Base-by-base conservation (phyloP, 2,329 filamentous ascomycete species). In the Zalaria obscura region DNA sequence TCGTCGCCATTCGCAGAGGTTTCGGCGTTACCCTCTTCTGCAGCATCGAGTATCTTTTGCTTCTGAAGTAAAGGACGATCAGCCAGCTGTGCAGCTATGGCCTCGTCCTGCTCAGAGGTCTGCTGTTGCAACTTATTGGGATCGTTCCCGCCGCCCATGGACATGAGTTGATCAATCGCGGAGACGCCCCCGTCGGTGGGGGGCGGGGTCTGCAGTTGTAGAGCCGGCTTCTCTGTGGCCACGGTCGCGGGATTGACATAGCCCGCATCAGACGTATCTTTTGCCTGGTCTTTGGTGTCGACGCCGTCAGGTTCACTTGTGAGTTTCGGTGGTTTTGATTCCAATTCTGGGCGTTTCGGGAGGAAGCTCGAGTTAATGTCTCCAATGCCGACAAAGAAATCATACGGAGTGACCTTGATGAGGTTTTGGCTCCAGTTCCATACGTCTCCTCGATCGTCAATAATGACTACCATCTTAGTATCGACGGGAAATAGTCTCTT, bases 391-490 rank as follows among this genome's bases (percentile, higher is more conserved):
- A 93, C 85, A 65, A 96, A 98, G 63, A 98, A 98, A 59, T 96
- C 89, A 59, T 94, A 98, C 0, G 89, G 86, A 1, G 80, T 79
- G 29, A 98, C 91, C 58, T 93, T 94, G 65, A 98, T 86, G 31
- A 98, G 73, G 54, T 98, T 95, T 4, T 83, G 76, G 51, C 83
- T 81, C 71, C 94, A 96, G 50, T 80, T 77, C 91, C 91, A 98
- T 5, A 98, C 89, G 58, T 98, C 91, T 40, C 86, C 86, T 50
- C 91, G 77, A 61, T 98, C 91, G 57, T 98, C 91, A 49, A 98
- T 98, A 53, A 98, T 95, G 44, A 95, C 88, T 1, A 95, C 93
- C 91, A 98, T 98, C 62, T 93, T 89, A 4, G 89, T 96, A 62
- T 93, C 93, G 45, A 94, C 85, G 4, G 93, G 91, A 59, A 98